Evolutionary conservation across 495 filamentous ascomycete genomes (phyloP).

Genomic region (Hypoxylon crocopeplum): DNA sequence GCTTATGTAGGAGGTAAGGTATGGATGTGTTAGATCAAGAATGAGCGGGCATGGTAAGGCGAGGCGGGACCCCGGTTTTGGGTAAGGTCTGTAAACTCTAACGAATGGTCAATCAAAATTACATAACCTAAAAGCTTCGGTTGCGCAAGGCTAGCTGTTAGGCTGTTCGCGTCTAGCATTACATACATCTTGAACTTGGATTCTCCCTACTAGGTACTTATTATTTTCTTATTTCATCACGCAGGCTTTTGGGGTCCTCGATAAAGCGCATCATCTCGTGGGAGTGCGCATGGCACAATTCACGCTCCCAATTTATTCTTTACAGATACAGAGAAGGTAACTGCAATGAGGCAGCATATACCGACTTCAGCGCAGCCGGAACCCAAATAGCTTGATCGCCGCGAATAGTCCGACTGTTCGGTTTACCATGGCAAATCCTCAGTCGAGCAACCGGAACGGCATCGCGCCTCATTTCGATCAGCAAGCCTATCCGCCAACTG

Average conservation of each 20-base stretch:
- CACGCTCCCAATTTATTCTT: conserved; percentile 4
- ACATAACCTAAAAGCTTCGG: conserved; percentile 27
- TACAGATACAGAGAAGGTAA: conserved; percentile 14
- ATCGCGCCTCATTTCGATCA: conserved; percentile 31
- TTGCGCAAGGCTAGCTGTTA: conserved; percentile 33
- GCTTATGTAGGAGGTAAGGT: not conserved
- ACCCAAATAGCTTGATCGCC: conserved; percentile 5
- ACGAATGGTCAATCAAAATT: conserved; percentile 17
- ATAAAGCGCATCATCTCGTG: not conserved
- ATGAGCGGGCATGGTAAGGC: conserved; percentile 3
- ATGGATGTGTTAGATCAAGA: too few species aligned
- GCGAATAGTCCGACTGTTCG: conserved; percentile 19
- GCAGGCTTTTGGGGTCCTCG: too few species aligned
- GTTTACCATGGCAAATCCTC: conserved; percentile 46
- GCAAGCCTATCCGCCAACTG: conserved; percentile 22
- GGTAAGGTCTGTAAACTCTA: not conserved
- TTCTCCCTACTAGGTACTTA: not conserved
- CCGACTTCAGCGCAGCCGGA: conserved; percentile 14
- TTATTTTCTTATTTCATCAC: too few species aligned
- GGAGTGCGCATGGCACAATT: conserved; percentile 27
- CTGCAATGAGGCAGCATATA: conserved; percentile 28
- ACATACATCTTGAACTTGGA: not conserved
- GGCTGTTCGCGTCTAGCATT: conserved; percentile 24
- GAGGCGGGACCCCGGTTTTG: conserved; percentile 22
- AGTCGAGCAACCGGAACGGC: conserved; percentile 38